These are phyloP conservation scores for Hypomontagnella monticulosa DNA, from an alignment of 495 filamentous ascomycete species.

Conservation along the genomic window DNA sequence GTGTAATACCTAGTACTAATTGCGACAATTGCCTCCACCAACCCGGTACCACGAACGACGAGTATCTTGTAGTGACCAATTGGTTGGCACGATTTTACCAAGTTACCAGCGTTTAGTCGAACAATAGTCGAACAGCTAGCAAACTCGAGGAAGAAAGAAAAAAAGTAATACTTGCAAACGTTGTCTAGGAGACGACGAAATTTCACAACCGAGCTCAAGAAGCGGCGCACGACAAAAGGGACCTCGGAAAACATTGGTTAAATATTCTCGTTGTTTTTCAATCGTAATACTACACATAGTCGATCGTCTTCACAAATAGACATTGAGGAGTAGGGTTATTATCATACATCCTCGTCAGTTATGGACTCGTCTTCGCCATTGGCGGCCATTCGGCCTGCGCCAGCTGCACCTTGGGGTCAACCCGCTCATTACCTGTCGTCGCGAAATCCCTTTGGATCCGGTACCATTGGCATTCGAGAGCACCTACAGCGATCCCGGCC, in stretches of 20 bases:
- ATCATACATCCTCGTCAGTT: constrained; percentile 31
- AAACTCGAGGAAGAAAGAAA: neutral
- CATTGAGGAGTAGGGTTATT: constrained; percentile 36
- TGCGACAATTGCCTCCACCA: neutral
- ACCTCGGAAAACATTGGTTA: constrained; percentile 34
- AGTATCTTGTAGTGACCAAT: neutral
- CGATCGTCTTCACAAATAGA: constrained; percentile 30
- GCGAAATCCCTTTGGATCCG: constrained; percentile 65
- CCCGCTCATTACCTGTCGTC: constrained; percentile 57
- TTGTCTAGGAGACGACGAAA: too few species aligned
- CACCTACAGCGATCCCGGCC: constrained; percentile 57
- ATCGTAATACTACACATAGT: constrained; percentile 30
- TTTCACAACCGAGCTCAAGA: too few species aligned
- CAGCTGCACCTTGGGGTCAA: constrained; percentile 61
- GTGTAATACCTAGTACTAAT: constrained; percentile 17
- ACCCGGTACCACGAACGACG: constrained; percentile 5
- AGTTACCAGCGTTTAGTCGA: constrained; percentile 1
- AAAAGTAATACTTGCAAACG: too few species aligned
- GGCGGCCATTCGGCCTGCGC: constrained; percentile 89
- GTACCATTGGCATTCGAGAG: constrained; percentile 74
- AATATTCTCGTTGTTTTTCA: constrained; percentile 16
- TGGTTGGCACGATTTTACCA: too few species aligned
- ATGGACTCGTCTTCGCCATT: constrained; percentile 97
- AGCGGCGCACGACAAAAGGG: constrained; percentile 7
- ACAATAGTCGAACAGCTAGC: constrained; percentile 20